These are phyloP conservation scores for Xanthoceras sorbifolium DNA, from an alignment of 345 rosid genomes.

Conservation along the genomic window DNA sequence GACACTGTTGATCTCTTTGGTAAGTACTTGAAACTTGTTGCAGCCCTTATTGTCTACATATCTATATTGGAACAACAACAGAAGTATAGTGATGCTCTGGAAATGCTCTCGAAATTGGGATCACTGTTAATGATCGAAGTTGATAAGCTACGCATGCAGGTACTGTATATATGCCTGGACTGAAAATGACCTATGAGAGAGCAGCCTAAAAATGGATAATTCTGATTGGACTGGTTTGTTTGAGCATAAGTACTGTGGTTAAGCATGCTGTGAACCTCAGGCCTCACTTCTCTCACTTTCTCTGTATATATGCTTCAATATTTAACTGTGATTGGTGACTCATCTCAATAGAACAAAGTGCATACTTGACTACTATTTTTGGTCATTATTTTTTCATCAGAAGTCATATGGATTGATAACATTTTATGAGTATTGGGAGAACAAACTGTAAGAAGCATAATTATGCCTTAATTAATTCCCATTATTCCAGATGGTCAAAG, in stretches of 20 bases:
- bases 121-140: slow-evolving; percentile 87
- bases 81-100: slow-evolving; percentile 80
- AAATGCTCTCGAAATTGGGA: slow-evolving; percentile 74
- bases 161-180: no score
- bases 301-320: no score
- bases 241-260: no score
- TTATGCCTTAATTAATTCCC: background rate
- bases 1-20: slow-evolving; percentile 6
- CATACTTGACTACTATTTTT: no score
- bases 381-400: background rate
- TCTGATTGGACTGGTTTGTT: no score
- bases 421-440: background rate
- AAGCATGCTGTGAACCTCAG: no score
- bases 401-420: background rate
- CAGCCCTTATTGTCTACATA: slow-evolving; percentile 92
- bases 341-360: no score
- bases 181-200: no score
- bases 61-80: slow-evolving; percentile 89
- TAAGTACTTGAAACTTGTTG: slow-evolving; percentile 27
- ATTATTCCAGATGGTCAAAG: background rate
- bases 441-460: background rate
- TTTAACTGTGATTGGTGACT: no score
- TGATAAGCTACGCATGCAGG: slow-evolving; percentile 90
- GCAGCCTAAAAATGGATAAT: no score
- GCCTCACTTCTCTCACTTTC: no score